Base-by-base conservation (phyloP, 805 yeast species). In the Suhomyces xylopsoci region DNA sequence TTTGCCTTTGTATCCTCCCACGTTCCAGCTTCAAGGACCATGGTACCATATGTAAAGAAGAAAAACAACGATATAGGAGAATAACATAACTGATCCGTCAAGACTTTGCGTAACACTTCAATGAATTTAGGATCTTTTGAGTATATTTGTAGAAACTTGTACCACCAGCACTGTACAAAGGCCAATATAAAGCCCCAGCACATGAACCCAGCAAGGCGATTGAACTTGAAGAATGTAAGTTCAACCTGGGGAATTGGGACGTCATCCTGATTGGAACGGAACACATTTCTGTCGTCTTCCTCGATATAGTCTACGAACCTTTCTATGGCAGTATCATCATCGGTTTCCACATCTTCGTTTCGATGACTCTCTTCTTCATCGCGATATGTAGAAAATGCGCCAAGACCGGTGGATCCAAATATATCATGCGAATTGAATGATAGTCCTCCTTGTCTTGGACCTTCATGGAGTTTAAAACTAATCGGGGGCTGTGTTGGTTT, bases 161-260 rank as follows among this genome's bases (percentile, higher is more conserved):
- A 92, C 99, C 99, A 93, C 47, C 85, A 85, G 49, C 88, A 87
- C 69, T 91, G 97, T 46, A 84, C 81, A 62, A 89, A 87, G 0
- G 97, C 87, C 72, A 90, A 81, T 7, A 86, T 63, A 51, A 88
- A 82, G 1, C 98, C 97, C 97, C 97, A 92, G 43, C 81, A 70
- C 74, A 89, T 83, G 64, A 91, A 92, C 7, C 94, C 88, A 0
- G 84, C 78, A 64, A 90, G 80, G 57, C 97, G 78, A 50, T 80
- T 76, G 62, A 87, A 87, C 52, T 82, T 81, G 68, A 87, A 93
- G 32, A 62, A 66, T 43, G 77, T 63, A 49, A 77, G 63, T 54
- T 66, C 62, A 34, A 60, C 55, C 52, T 51, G 45, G 6, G 43
- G 46, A 20, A 47, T 48, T 6, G 49, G 24, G 15, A n/a, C 47